Conservation (phyloP, 106 monocot genomes). For the Ottelia alismoides region DNA sequence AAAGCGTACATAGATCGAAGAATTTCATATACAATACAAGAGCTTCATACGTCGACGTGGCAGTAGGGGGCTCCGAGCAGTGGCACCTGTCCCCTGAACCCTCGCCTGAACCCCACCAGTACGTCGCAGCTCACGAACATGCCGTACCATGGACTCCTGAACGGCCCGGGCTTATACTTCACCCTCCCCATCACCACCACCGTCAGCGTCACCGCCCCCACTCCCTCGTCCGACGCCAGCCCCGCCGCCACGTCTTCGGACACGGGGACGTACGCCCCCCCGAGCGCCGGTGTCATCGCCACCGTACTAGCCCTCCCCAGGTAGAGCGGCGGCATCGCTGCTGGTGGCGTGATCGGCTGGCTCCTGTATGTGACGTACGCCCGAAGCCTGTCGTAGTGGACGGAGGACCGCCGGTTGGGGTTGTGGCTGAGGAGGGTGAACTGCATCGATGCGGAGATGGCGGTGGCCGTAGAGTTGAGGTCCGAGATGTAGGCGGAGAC, state of each 20-base stretch:
- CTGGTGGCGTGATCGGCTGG: conserved; percentile 46
- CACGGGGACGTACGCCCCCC: conserved; percentile 28
- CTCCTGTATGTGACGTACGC: conserved; percentile 33
- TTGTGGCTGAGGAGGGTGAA: conserved; percentile 8
- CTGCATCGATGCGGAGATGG: conserved; percentile 3
- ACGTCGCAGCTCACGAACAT: conserved; percentile 53
- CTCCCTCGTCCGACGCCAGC: conserved; percentile 28
- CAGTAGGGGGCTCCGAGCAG: conserved; percentile 48
- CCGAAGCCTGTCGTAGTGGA: conserved; percentile 45
- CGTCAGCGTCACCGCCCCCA: conserved; percentile 38
- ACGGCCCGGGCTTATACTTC: conserved; percentile 49
- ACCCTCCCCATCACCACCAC: conserved; percentile 49
- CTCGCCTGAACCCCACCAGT: conserved; percentile 33
- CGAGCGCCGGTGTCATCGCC: conserved; percentile 45
- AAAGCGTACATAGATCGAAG: no score
- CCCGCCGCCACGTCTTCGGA: conserved; percentile 27
- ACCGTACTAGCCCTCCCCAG: conserved; percentile 33
- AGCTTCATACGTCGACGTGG: conserved; percentile 31
- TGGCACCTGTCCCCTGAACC: conserved; percentile 29
- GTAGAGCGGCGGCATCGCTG: conserved; percentile 35
- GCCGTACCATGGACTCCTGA: conserved; percentile 39
- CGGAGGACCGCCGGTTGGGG: conserved; percentile 19
- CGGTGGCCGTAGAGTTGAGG: conserved; percentile 43
- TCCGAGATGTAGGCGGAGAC: conserved; percentile 14
- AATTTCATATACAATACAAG: no score